Evolutionary conservation across 1,139 yeast species (phyloP), one percentile per base, ranked within the genome.

Genomic region (Blastobotrys apis): DNA sequence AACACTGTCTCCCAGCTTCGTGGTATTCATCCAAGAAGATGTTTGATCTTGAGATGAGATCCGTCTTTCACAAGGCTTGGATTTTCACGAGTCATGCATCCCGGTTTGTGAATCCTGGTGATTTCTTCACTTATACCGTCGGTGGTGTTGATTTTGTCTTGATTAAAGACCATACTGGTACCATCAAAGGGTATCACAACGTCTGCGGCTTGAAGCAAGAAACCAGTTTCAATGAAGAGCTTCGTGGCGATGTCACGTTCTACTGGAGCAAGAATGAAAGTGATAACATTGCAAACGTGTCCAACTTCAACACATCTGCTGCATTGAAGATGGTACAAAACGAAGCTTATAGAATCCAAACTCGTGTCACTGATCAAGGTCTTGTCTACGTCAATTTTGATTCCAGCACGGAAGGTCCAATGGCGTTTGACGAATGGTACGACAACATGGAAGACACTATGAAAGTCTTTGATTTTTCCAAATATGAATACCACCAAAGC

Each of bases 31-130:
- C 46, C 4, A 17, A 21, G 2, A 32, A 43, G 19, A 22, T 43
- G 22, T 43, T 22, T 33, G 46, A 43, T 32, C 36, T 43, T 19
- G 46, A 43, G 17, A 43, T 38, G 39, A 21, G 46, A 15, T 39
- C 46, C 4, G 46, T 43, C 6, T 43, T 43, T 25, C 46, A 43
- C 35, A 37, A 43, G 20, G 25, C 46, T 13, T 43, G 46, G 46
- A 33, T 43, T 23, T 43, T 33, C 22, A 43, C 32, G 23, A 38
- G 33, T 5, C 46, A 43, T 19, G 17, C 34, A 5, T 29, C 22
- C n/a, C 41, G 46, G 25, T 33, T 43, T n/a, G 19, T 27, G 20
- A 27, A 37, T 4, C 35, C 37, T 3, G 46, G 46, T 27, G 46
- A 38, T 16, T 38, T 19, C 36, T 33, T 37, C 35, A 21, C 32